Evolutionary conservation across 2,329 filamentous ascomycete species (phyloP).

Genomic region (Apiospora kogelbergensis): DNA sequence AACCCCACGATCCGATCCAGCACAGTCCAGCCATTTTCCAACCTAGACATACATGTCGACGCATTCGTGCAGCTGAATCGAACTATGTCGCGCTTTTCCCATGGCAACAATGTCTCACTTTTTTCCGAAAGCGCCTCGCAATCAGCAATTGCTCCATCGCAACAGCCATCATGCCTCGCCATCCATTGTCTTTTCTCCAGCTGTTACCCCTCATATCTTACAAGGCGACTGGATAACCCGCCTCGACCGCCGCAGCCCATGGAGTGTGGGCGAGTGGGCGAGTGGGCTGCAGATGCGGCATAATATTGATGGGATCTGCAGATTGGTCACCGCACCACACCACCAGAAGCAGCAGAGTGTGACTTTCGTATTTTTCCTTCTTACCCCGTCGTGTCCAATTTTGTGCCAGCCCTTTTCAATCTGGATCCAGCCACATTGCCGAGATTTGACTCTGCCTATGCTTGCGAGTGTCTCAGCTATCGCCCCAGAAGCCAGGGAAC

Average conservation of each 20-base stretch:
- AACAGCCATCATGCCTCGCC: not conserved
- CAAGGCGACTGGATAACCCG: not conserved
- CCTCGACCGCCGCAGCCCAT: not conserved
- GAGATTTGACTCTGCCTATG: not conserved
- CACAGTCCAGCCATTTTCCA: not conserved
- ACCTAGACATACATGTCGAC: not conserved
- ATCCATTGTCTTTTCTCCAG: not conserved
- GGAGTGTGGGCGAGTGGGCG: not conserved
- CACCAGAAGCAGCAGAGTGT: not conserved
- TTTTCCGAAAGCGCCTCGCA: not conserved
- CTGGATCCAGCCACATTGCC: not conserved
- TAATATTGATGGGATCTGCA: conserved; percentile 1
- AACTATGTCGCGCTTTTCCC: not conserved
- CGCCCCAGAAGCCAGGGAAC: not conserved
- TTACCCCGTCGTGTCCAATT: not conserved
- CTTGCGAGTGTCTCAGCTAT: not conserved
- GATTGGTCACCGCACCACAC: not conserved
- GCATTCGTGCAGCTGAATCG: not conserved
- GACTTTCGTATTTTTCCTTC: not conserved
- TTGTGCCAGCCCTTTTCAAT: not conserved
- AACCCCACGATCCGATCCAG: conserved; percentile 4
- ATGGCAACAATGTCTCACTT: not conserved
- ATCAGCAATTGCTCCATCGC: not conserved
- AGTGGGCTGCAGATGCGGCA: conserved; percentile 2
- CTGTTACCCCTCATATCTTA: not conserved